Evolutionary conservation across 2,329 filamentous ascomycete genomes (phyloP).

Genomic region (Tolypocladium tropicale): DNA sequence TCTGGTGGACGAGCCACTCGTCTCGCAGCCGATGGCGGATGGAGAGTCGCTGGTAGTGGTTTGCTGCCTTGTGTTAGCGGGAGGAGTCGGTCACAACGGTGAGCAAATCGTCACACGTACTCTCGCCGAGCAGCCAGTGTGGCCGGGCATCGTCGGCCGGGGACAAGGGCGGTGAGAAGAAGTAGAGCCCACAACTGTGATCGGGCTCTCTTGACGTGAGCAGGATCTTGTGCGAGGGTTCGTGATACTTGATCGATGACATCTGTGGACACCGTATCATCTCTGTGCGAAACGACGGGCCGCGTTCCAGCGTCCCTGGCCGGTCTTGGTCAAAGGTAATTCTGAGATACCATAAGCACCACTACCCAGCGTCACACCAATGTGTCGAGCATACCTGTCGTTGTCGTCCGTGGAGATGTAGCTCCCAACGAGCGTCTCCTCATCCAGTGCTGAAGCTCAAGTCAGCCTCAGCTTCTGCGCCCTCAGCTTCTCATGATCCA

Average conservation of each 20-base stretch:
- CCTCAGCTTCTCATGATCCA: slow-evolving; percentile 4
- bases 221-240: slow-evolving; percentile 29
- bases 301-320: neutral
- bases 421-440: slow-evolving; percentile 22
- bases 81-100: neutral
- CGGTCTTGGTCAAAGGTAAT: slow-evolving; percentile 4
- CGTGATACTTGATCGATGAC: slow-evolving; percentile 38
- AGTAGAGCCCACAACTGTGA: slow-evolving; percentile 20
- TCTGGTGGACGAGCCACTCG: slow-evolving; percentile 27
- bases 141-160: slow-evolving; percentile 16
- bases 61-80: slow-evolving; percentile 10
- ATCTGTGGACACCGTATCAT: slow-evolving; percentile 28
- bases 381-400: slow-evolving; percentile 22
- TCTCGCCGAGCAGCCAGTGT: slow-evolving; percentile 27
- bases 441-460: slow-evolving; percentile 19
- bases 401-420: slow-evolving; percentile 33
- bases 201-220: slow-evolving; percentile 28
- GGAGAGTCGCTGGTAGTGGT: slow-evolving; percentile 20
- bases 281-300: slow-evolving; percentile 18
- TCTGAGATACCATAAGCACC: slow-evolving; percentile 1
- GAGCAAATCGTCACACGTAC: too few relatives aligned
- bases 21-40: slow-evolving; percentile 14
- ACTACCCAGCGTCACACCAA: neutral
- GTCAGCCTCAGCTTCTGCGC: slow-evolving; percentile 1
- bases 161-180: slow-evolving; percentile 26